These are phyloP conservation scores for Diaporthe caulivora DNA, from an alignment of 2,329 filamentous ascomycete species.

Conservation along the genomic window DNA sequence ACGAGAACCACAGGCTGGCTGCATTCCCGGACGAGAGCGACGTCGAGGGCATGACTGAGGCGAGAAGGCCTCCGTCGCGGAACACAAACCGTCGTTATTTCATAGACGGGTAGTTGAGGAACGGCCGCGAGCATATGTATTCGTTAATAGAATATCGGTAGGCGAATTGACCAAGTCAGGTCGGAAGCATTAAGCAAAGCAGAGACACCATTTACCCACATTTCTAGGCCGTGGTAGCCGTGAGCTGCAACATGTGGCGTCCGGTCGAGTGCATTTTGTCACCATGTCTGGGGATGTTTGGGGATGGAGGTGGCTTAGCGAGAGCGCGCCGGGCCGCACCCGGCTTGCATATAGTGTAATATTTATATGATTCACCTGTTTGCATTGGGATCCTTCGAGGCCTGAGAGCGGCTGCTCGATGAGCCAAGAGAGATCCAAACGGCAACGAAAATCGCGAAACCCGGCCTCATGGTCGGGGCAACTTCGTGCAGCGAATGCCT, in stretches of 20 bases:
- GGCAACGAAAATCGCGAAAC: background rate
- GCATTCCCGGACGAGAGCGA: conserved; percentile 45
- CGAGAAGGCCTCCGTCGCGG: conserved; percentile 41
- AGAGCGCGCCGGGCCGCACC: conserved; percentile 36
- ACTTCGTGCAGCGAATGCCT: accelerated
- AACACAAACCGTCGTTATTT: conserved; percentile 43
- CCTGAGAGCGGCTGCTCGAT: conserved; percentile 4
- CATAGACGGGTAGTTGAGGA: conserved; percentile 26
- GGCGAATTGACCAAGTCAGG: background rate
- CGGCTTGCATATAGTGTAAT: conserved; percentile 29
- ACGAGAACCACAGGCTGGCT: conserved; percentile 19
- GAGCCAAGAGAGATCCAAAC: background rate
- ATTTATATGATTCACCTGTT: conserved; percentile 26
- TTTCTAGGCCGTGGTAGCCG: background rate
- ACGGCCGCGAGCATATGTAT: background rate
- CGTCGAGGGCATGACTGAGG: conserved; percentile 48
- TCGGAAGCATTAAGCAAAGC: background rate
- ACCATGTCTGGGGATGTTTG: background rate
- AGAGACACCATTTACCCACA: background rate
- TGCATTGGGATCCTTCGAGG: conserved; percentile 27
- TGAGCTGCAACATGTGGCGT: background rate
- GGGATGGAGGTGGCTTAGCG: conserved; percentile 17
- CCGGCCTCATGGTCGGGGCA: background rate
- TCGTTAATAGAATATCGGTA: background rate
- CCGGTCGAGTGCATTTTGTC: background rate